phyloP scores from a whole-genome alignment of 2,329 filamentous ascomycete genomes.

The Penicillium olsonii region DNA sequence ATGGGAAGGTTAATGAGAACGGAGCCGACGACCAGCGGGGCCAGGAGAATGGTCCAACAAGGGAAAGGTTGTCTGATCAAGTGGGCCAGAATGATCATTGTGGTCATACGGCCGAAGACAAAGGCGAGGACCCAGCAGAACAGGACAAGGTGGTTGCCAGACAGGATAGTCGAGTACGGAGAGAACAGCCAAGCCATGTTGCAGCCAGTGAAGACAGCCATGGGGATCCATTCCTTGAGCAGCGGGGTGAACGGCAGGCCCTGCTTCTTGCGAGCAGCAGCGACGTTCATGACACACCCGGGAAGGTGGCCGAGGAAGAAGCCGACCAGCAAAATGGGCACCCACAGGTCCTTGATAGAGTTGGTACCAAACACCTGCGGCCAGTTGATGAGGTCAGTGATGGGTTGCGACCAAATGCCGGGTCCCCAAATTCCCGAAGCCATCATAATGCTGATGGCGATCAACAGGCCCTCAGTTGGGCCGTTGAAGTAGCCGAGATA shows the following conservation, averaged over 20 bases:
- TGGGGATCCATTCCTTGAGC: constrained; percentile 92
- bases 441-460: constrained; percentile 84
- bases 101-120: constrained; percentile 96
- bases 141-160: constrained; percentile 83
- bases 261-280: constrained; percentile 69
- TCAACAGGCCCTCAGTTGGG: constrained; percentile 89
- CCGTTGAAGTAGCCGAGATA: constrained; percentile 97
- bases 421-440: constrained; percentile 86
- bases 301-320: constrained; percentile 77
- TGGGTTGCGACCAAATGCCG: constrained; percentile 76
- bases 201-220: constrained; percentile 74
- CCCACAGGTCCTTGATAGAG: constrained; percentile 86
- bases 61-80: constrained; percentile 92
- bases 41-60: constrained; percentile 91
- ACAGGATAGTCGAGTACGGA: constrained; percentile 77
- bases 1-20: constrained; percentile 78
- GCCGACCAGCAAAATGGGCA: constrained; percentile 66
- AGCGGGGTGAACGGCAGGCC: constrained; percentile 76
- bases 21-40: constrained; percentile 82
- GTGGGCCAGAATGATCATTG: constrained; percentile 97
- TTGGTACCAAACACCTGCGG: constrained; percentile 66
- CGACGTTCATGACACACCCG: constrained; percentile 85
- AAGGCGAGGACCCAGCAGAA: constrained; percentile 95
- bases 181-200: constrained; percentile 86
- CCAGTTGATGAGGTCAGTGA: constrained; percentile 69